Evolutionary conservation across 1,139 yeast genomes (phyloP).

Genomic region (Candida smagusa): DNA sequence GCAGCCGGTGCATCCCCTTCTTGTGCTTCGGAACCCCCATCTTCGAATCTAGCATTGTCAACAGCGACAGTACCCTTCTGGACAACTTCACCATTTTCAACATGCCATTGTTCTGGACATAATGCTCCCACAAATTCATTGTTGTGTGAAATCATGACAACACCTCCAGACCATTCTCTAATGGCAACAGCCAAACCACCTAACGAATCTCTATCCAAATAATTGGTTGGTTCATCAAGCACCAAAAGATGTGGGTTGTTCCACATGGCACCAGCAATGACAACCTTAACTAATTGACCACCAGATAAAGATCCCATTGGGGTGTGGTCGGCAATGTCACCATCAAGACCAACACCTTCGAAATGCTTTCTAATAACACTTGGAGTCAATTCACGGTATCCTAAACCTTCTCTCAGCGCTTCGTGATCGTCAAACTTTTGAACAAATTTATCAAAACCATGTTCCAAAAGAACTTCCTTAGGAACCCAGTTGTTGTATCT

Average conservation of each 20-base stretch:
- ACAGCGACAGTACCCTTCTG: conserved; percentile 78
- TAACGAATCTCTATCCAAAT: conserved; percentile 93
- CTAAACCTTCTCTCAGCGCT: conserved; percentile 97
- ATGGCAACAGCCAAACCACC: conserved; percentile 98
- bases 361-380: conserved; percentile 93
- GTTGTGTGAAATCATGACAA: conserved; percentile 97
- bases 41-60: conserved; percentile 78
- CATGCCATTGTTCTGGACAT: conserved; percentile 98
- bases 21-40: conserved; percentile 32
- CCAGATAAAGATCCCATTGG: conserved; percentile 96
- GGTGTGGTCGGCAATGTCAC: conserved; percentile 97
- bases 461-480: conserved; percentile 70
- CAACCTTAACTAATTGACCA: conserved; percentile 97
- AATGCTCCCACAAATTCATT: conserved; percentile 95
- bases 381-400: conserved; percentile 90
- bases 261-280: conserved; percentile 99
- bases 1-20: conserved; percentile 36
- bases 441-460: conserved; percentile 83
- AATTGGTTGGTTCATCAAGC: conserved; percentile 97
- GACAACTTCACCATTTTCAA: conserved; percentile 85
- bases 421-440: conserved; percentile 97
- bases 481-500: conserved; percentile 93
- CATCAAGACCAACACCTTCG: conserved; percentile 95
- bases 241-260: conserved; percentile 98
- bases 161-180: conserved; percentile 98